A percentile compares a stretch with the other conserved stretches of the same genome.
phyloP scores from a whole-genome alignment of 2,329 filamentous ascomycete species.

The Fusarium heterosporum region DNA sequence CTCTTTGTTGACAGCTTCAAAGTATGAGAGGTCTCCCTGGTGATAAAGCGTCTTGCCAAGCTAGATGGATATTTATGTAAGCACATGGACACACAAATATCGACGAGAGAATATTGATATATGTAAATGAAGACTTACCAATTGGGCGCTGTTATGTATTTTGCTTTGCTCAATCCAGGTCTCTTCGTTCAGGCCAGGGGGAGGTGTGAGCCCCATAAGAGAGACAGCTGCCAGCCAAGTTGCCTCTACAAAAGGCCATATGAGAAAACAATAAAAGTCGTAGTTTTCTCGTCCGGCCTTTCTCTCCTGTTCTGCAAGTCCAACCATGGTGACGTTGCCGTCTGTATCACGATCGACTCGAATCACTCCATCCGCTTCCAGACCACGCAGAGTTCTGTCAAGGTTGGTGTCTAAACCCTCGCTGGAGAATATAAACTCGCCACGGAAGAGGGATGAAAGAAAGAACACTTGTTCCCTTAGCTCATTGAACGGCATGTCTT shows the following conservation, averaged over 20 bases:
- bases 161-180: conserved; percentile 83
- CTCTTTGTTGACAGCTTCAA: conserved; percentile 98
- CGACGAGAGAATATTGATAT: not conserved
- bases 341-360: conserved; percentile 69
- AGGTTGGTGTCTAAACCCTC: conserved; percentile 86
- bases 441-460: conserved; percentile 91
- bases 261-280: conserved; percentile 98
- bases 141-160: conserved; percentile 83
- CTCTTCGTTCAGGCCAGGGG: conserved; percentile 67
- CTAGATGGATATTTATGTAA: conserved; percentile 54
- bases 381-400: conserved; percentile 78
- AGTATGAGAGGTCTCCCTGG: conserved; percentile 96
- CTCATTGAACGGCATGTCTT: conserved; percentile 80
- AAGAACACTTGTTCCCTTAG: conserved; percentile 86
- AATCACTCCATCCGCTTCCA: conserved; percentile 85
- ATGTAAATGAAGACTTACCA: conserved; percentile 63
- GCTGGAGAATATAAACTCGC: conserved; percentile 95
- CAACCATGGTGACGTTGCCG: conserved; percentile 72
- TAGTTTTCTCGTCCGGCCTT: conserved; percentile 89
- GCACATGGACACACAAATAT: not conserved
- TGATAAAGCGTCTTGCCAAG: conserved; percentile 97
- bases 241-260: conserved; percentile 98
- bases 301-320: conserved; percentile 81
- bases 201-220: conserved; percentile 86
- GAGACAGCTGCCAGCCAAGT: conserved; percentile 92